These are phyloP conservation scores for Boletus sp. DNA, from an alignment of 1,284 basidiomycete species.

Conservation along the genomic window DNA sequence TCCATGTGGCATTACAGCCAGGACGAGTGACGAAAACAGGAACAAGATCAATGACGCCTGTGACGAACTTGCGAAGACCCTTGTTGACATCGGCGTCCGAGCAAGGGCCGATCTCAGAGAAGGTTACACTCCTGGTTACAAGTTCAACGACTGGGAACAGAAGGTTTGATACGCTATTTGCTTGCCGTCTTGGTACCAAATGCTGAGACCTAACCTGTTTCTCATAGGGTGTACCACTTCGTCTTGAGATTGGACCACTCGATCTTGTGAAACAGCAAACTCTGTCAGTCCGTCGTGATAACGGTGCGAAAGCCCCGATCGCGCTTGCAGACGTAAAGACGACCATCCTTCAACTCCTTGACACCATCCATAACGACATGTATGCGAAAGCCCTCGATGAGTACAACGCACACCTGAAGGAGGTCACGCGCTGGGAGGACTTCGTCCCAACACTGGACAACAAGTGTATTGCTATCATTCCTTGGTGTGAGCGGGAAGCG, in stretches of 20 bases:
- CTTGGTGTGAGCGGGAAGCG: conserved; percentile 93
- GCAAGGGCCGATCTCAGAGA: conserved; percentile 92
- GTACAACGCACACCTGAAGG: conserved; percentile 73
- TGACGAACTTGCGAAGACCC: conserved; percentile 66
- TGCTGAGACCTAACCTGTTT: conserved; percentile 1
- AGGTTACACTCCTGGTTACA: conserved; percentile 96
- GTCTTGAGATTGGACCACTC: conserved; percentile 94
- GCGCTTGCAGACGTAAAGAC: conserved; percentile 59
- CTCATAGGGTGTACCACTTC: conserved; percentile 87
- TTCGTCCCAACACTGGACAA: conserved; percentile 87
- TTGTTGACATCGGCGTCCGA: conserved; percentile 73
- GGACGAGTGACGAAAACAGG: conserved; percentile 70
- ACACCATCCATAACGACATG: conserved; percentile 90
- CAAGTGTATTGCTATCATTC: conserved; percentile 87
- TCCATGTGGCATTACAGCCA: conserved; percentile 88
- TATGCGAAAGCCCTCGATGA: conserved; percentile 73
- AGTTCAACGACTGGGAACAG: conserved; percentile 99
- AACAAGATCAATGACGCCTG: conserved; percentile 76
- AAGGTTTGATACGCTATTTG: conserved; percentile 49
- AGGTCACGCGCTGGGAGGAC: conserved; percentile 85
- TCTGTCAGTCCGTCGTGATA: conserved; percentile 87
- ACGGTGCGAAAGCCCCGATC: conserved; percentile 74
- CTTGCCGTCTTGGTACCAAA: neutral
- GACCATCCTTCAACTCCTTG: conserved; percentile 66
- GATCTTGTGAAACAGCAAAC: conserved; percentile 86